Conservation (phyloP, 805 yeast genomes). For the Saccharomycopsis babjevae region DNA sequence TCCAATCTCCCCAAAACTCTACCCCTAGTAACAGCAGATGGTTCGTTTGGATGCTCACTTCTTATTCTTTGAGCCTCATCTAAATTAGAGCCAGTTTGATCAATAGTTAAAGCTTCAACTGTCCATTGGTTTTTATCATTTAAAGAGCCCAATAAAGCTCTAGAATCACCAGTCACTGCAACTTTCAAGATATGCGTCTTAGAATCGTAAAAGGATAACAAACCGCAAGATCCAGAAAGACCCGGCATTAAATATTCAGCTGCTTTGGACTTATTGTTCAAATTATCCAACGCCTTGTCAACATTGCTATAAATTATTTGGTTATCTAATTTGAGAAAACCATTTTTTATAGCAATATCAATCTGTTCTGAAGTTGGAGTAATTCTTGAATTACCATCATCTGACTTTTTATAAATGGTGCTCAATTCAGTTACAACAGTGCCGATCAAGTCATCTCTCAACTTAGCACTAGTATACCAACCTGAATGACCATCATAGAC, state of each 20-base stretch:
- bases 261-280: slow-evolving; percentile 51
- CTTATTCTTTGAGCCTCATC: slow-evolving; percentile 76
- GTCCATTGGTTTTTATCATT: slow-evolving; percentile 67
- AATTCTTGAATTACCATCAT: slow-evolving; percentile 30
- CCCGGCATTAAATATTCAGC: slow-evolving; percentile 83
- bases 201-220: slow-evolving; percentile 79
- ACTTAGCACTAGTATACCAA: slow-evolving; percentile 81
- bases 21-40: slow-evolving; percentile 73
- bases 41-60: slow-evolving; percentile 86
- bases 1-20: slow-evolving; percentile 88
- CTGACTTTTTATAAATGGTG: slow-evolving; percentile 33
- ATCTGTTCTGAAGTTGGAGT: slow-evolving; percentile 54
- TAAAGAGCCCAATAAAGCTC: slow-evolving; percentile 77
- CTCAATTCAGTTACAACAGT: slow-evolving; percentile 72
- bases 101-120: slow-evolving; percentile 74
- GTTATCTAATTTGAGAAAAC: slow-evolving; percentile 75
- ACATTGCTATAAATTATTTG: slow-evolving; percentile 75
- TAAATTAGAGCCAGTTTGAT: slow-evolving; percentile 90
- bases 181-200: slow-evolving; percentile 61
- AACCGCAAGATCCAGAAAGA: slow-evolving; percentile 88
- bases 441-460: slow-evolving; percentile 68
- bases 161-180: slow-evolving; percentile 93
- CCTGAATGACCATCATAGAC: slow-evolving; percentile 97
- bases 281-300: slow-evolving; percentile 55
- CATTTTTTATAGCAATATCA: slow-evolving; percentile 71